Percentiles rank a stretch among this genome's conserved stretches.
phyloP scores from a whole-genome alignment of 495 filamentous ascomycete species.

The Hyaloscypha hepaticicola region DNA sequence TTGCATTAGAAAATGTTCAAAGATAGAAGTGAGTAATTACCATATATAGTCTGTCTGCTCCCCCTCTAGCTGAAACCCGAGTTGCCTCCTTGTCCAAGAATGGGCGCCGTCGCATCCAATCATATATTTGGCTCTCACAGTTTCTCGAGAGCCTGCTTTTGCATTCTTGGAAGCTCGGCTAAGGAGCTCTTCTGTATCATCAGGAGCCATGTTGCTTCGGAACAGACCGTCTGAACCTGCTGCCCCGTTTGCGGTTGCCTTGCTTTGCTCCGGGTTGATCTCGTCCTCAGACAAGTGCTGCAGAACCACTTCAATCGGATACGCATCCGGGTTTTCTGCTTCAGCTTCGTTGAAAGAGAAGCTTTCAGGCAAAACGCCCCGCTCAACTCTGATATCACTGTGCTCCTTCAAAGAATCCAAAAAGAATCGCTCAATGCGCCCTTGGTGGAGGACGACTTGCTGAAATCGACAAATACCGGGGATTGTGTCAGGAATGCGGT shows the following conservation, averaged over 20 bases:
- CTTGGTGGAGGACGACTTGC: slow-evolving; percentile 53
- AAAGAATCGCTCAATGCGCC: slow-evolving; percentile 56
- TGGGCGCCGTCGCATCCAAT: slow-evolving; percentile 69
- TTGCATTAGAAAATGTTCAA: neutral
- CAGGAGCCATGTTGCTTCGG: slow-evolving; percentile 48
- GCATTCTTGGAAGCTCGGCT: slow-evolving; percentile 35
- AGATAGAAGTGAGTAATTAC: slow-evolving; percentile 23
- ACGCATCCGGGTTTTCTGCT: slow-evolving; percentile 45
- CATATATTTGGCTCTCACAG: slow-evolving; percentile 60
- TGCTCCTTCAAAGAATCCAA: slow-evolving; percentile 51
- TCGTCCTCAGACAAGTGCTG: slow-evolving; percentile 47
- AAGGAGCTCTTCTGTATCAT: slow-evolving; percentile 56
- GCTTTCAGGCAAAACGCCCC: slow-evolving; percentile 46
- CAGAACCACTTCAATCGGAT: slow-evolving; percentile 53
- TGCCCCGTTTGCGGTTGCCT: slow-evolving; percentile 36
- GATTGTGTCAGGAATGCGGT: slow-evolving; percentile 52
- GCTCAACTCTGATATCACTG: slow-evolving; percentile 50
- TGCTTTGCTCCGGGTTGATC: slow-evolving; percentile 41
- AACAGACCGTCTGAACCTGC: slow-evolving; percentile 47
- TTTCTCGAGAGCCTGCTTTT: slow-evolving; percentile 38
- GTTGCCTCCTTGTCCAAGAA: slow-evolving; percentile 56
- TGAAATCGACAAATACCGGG: slow-evolving; percentile 51
- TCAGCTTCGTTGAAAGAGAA: slow-evolving; percentile 44
- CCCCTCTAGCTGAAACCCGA: slow-evolving; percentile 59
- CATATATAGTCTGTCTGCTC: slow-evolving; percentile 65